Conservation (phyloP, 306 rosid species). For the Malus sieversii region DNA sequence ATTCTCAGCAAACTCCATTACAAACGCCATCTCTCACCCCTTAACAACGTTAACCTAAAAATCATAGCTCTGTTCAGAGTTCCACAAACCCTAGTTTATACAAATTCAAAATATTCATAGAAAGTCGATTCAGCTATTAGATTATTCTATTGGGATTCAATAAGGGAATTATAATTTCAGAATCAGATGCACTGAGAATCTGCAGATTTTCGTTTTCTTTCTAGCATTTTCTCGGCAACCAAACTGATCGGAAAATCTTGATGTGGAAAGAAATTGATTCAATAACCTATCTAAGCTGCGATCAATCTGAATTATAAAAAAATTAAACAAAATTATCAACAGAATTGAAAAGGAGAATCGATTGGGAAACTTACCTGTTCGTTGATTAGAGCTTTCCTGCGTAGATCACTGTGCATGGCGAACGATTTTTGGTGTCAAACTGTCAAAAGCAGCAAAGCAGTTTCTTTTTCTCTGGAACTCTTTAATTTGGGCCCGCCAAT, state of each 20-base stretch:
- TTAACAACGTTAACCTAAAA: constrained; percentile 7
- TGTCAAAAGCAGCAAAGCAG: background rate
- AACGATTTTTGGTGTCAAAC: background rate
- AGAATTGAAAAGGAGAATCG: background rate
- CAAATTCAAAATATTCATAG: background rate
- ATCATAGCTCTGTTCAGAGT: background rate
- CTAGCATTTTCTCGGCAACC: constrained; percentile 1
- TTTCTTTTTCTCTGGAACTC: background rate
- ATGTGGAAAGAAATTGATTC: background rate
- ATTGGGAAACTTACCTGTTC: constrained; percentile 5
- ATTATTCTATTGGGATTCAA: background rate
- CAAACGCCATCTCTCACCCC: constrained; percentile 53
- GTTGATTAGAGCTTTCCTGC: background rate
- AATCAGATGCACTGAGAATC: background rate
- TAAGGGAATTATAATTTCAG: background rate
- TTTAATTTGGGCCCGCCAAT: background rate
- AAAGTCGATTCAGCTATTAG: background rate
- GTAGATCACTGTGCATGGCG: background rate
- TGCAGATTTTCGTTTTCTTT: background rate
- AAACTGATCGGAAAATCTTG: background rate
- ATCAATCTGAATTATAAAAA: background rate
- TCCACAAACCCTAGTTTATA: constrained; percentile 5
- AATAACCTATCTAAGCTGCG: background rate
- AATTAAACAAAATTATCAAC: background rate
- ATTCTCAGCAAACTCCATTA: constrained; percentile 92